These are phyloP conservation scores for Termitomyces sp. DNA, from an alignment of 768 basidiomycete species.

Conservation along the genomic window DNA sequence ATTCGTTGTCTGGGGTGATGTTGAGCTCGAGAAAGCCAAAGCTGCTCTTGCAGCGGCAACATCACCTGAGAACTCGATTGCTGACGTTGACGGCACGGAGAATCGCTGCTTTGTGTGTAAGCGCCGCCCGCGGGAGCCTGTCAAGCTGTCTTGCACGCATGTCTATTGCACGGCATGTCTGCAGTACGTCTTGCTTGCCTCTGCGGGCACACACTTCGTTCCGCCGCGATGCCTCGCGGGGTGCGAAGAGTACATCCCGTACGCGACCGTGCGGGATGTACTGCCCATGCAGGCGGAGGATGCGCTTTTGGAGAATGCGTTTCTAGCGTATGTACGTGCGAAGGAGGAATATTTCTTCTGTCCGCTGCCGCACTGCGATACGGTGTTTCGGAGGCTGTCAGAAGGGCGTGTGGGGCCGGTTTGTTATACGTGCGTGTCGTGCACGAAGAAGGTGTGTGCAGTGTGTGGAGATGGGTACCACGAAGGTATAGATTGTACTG, in stretches of 20 bases:
- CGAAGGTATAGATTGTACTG: conserved; percentile 33
- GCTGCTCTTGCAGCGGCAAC: not conserved
- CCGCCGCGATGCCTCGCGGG: conserved; percentile 36
- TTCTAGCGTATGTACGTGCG: conserved; percentile 38
- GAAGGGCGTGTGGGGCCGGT: conserved; percentile 1
- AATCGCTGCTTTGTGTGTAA: conserved; percentile 38
- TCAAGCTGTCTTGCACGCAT: conserved; percentile 45
- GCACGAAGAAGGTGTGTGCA: conserved; percentile 32
- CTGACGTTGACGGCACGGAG: not conserved
- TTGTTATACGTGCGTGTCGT: conserved; percentile 27
- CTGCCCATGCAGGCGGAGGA: conserved; percentile 34
- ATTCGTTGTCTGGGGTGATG: conserved; percentile 39
- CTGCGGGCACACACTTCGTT: conserved; percentile 23
- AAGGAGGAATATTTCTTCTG: conserved; percentile 48
- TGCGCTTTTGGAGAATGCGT: conserved; percentile 35
- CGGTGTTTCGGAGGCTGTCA: conserved; percentile 33
- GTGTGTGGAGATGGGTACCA: conserved; percentile 36
- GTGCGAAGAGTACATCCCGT: conserved; percentile 30
- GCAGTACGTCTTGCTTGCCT: conserved; percentile 34
- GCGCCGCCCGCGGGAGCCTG: conserved; percentile 25
- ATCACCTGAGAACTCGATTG: not conserved
- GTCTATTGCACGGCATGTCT: conserved; percentile 50
- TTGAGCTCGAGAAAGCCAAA: conserved; percentile 16
- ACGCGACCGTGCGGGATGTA: conserved; percentile 33
- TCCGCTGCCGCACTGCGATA: conserved; percentile 46